Conservation (phyloP, 257 asterid genomes). For the Asclepias syriaca region DNA sequence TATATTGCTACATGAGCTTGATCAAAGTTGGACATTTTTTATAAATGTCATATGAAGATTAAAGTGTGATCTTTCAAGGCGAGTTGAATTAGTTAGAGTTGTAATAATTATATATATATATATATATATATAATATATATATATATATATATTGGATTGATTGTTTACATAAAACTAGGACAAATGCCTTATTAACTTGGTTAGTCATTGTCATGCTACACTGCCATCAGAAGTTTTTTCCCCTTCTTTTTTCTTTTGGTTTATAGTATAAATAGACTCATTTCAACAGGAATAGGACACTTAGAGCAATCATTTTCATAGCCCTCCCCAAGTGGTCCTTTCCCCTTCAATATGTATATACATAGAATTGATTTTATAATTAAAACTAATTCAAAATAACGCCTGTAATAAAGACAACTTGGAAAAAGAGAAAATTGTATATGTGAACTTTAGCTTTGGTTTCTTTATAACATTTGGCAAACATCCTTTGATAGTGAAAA, state of each 20-base stretch:
- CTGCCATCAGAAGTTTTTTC: not conserved
- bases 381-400: no score
- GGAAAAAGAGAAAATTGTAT: no score
- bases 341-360: no score
- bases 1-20: no score
- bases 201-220: not conserved
- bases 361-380: no score
- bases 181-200: slow-evolving; percentile 1
- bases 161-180: not conserved
- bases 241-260: not conserved
- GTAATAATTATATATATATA: no score
- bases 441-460: not conserved
- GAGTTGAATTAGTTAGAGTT: no score
- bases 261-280: not conserved
- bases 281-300: not conserved
- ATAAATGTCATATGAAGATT: no score
- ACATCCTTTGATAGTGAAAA: not conserved
- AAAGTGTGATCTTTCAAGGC: no score
- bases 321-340: not conserved
- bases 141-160: not conserved
- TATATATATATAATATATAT: no score
- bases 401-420: no score
- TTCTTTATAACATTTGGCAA: not conserved
- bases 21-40: no score
- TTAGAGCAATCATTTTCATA: slow-evolving; percentile 3